Evolutionary conservation across 2,329 filamentous ascomycete genomes (phyloP).

Genomic region (Phaeosphaeria sp.): DNA sequence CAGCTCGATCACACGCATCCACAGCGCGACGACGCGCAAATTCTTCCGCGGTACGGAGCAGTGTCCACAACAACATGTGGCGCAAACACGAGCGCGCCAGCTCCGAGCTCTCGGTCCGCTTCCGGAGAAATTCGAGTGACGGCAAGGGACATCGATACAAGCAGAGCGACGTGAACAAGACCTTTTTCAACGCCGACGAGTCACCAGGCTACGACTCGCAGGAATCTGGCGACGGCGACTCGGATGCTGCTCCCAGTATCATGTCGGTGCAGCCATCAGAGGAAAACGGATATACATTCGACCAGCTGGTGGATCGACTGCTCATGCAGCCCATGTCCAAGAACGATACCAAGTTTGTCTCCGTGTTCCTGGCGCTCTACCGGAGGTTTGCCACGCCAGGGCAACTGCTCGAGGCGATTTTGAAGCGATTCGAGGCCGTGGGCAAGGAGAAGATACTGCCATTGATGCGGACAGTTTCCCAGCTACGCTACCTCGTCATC

Average conservation of each 20-base stretch:
- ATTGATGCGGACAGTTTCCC: constrained; percentile 78
- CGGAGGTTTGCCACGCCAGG: constrained; percentile 88
- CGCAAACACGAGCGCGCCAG: constrained; percentile 55
- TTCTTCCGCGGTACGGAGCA: constrained; percentile 52
- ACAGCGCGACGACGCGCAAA: constrained; percentile 53
- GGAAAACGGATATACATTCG: constrained; percentile 64
- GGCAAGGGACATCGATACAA: constrained; percentile 45
- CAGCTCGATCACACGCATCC: constrained; percentile 44
- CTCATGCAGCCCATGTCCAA: constrained; percentile 82
- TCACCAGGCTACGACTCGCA: constrained; percentile 71
- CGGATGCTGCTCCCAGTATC: constrained; percentile 62
- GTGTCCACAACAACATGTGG: constrained; percentile 46
- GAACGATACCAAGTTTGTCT: constrained; percentile 85
- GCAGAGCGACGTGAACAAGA: constrained; percentile 55
- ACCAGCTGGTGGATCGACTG: constrained; percentile 77
- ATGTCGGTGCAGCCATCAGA: constrained; percentile 55
- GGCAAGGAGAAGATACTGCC: constrained; percentile 72
- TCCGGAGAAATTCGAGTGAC: constrained; percentile 37
- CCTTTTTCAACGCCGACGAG: constrained; percentile 73
- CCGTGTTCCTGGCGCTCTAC: constrained; percentile 91
- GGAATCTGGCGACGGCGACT: constrained; percentile 71
- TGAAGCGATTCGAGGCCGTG: constrained; percentile 75
- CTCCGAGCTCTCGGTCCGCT: constrained; percentile 53
- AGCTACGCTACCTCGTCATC: constrained; percentile 82
- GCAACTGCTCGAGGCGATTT: constrained; percentile 77